Evolutionary conservation across 371 early-diverging fungal species (phyloP), one percentile per base, ranked within the genome.

Genomic region (Mortierella polycephala): DNA sequence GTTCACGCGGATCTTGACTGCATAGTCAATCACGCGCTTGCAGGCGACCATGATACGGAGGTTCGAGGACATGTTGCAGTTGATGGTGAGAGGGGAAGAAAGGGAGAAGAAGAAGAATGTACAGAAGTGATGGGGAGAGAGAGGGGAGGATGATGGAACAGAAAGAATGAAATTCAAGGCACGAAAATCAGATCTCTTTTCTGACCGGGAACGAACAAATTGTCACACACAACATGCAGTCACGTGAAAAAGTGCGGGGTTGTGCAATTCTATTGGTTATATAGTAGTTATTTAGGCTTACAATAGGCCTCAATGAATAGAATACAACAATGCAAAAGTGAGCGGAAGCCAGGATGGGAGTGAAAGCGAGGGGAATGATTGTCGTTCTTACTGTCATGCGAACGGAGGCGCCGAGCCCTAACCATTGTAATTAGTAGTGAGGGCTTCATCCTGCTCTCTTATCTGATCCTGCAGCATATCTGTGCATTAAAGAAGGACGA

Each of bases 11-110:
- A 98, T 93, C 88, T 98, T 99, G 88, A 97, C 98, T 55, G 98
- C 97, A 82, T 95, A 98, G 87, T 99, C 99, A 77, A 99, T 90
- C 51, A 97, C 99, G 62, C 99, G 94, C 91, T 99, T 99, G 74
- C 94, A 92, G 63, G 94, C 96, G 37, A 97, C 97, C 68, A 97
- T 90, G 70, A 96, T 90, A 69, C 92, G 89, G 51, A 94, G 71
- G 62, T 70, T 72, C 53, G 79, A 68, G 45, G 65, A 63, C 69
- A 74, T 68, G 39, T 49, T n/a, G 4, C 16, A 45, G 46, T 10
- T 13, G 47, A 13, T 51, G 14, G 7, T 45, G 30, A 44, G 44
- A 13, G 10, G 41, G 52, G 52, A 49, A 47, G 18, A 61, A n/a
- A 21, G 7, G 37, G 60, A 46, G n/a, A 40, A 18, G 57, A 40